Evolutionary conservation across 1,284 basidiomycete genomes (phyloP).

Genomic region (Ceratobasidium sp.): DNA sequence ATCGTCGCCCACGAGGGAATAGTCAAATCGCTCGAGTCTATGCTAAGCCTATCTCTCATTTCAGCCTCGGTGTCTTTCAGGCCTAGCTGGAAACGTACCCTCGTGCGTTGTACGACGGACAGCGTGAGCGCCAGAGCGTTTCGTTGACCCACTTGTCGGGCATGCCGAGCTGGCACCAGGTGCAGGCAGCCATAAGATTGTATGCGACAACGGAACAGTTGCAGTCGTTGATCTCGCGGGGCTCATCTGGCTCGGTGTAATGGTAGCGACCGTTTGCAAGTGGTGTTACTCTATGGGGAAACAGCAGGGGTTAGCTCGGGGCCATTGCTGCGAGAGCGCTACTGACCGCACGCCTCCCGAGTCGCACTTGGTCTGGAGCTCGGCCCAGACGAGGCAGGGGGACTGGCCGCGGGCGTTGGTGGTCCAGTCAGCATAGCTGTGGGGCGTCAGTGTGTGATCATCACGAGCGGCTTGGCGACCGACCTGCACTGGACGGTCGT

Average conservation of each 20-base stretch:
- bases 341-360: constrained; percentile 31
- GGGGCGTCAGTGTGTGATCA: neutral
- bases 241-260: constrained; percentile 24
- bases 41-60: constrained; percentile 14
- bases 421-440: constrained; percentile 37
- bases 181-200: constrained; percentile 40
- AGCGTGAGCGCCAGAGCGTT: constrained; percentile 23
- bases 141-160: constrained; percentile 38
- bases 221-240: constrained; percentile 37
- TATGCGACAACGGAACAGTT: constrained; percentile 39
- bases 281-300: constrained; percentile 21
- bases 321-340: neutral
- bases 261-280: constrained; percentile 31
- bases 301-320: neutral
- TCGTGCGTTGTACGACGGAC: constrained; percentile 30
- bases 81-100: neutral
- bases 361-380: constrained; percentile 38
- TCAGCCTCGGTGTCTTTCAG: neutral
- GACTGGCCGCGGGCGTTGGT: constrained; percentile 36
- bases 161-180: constrained; percentile 35
- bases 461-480: too few relatives aligned
- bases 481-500: constrained; percentile 33
- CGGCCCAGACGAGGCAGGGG: constrained; percentile 37
- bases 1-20: constrained; percentile 34
- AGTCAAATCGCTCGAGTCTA: constrained; percentile 13